Evolutionary conservation across 1,284 basidiomycete species (phyloP), one percentile per base, ranked within the genome.

Genomic region (Chondrostereum purpureum): DNA sequence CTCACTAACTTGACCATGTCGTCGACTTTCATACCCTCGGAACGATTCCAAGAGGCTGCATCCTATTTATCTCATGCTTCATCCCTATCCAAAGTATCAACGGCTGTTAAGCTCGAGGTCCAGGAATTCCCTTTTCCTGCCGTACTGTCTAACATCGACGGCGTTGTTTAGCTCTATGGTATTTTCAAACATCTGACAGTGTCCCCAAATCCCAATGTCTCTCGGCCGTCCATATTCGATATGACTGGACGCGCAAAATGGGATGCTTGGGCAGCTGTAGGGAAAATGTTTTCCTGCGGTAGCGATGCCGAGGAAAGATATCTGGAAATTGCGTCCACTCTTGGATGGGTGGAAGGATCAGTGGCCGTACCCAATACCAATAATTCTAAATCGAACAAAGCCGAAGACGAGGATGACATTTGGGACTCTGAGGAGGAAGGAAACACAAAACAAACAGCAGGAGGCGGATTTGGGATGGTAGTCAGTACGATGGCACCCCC

Each of bases 181-280:
- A 68, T 92, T 46, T 95, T 78, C 80, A 94, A 94, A 63, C 77
- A 71, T 59, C 62, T 88, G 18, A 88, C 80, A 5, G 71, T 77
- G 16, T 72, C 79, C 0, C 58, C 73, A 11, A 57, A 52, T n/a
- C 80, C 88, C 16, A 68, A 64, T 24, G 68, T 66, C 5, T 58
- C 79, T 3, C 76, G 86, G 2, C 92, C 92, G 1, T 88, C 85
- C 4, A 71, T 94, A 21, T 89, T 93, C 56, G 88, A 89, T 51
- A 75, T 87, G 58, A 74, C 83, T 2, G 84, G 81, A 2, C 71
- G 88, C 22, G 89, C 90, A 2, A 94, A 94, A 62, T 90, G 88
- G 83, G 90, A 93, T 58, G 86, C 89, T 1, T 94, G 91, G 89
- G 70, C 61, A 22, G 57, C 66, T 4, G 61, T 70, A n/a, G 75